A percentile compares a stretch with the other conserved stretches of the same genome.
These are phyloP conservation scores for Globisporangium lucens DNA, from an alignment of 352 stramenopile genomes.

Conservation along the genomic window DNA sequence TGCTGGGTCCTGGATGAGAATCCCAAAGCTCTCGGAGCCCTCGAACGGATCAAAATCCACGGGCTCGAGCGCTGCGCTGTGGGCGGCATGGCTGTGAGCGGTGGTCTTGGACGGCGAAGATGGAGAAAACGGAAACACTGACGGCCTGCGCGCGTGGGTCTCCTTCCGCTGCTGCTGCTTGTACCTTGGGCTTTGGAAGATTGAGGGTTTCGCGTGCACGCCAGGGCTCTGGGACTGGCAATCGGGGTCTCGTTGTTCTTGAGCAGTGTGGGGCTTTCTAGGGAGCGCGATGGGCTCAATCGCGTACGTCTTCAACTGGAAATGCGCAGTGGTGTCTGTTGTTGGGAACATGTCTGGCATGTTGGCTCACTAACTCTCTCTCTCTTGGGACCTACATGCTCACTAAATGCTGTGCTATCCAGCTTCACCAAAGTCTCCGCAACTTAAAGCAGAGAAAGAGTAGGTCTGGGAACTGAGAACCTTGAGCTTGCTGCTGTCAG, in stretches of 20 bases:
- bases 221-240: background rate
- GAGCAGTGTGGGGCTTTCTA: background rate
- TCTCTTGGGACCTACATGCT: too few relatives aligned
- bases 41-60: conserved; percentile 6
- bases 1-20: background rate
- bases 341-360: background rate
- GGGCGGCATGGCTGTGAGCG: background rate
- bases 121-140: background rate
- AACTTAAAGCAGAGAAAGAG: too few relatives aligned
- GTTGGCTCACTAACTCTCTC: too few relatives aligned
- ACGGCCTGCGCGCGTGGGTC: background rate
- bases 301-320: conserved; percentile 1
- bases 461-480: too few relatives aligned
- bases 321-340: background rate
- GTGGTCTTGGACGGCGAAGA: background rate
- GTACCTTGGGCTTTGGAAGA: background rate
- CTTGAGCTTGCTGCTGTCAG: too few relatives aligned
- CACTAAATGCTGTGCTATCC: too few relatives aligned
- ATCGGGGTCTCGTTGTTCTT: background rate
- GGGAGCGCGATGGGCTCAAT: background rate
- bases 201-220: background rate
- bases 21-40: conserved; percentile 1
- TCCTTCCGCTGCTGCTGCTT: background rate
- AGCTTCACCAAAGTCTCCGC: too few relatives aligned
- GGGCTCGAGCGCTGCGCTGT: background rate